Conservation (phyloP, 176 grass and related monocot genomes). For the Phoenix roebelenii region DNA sequence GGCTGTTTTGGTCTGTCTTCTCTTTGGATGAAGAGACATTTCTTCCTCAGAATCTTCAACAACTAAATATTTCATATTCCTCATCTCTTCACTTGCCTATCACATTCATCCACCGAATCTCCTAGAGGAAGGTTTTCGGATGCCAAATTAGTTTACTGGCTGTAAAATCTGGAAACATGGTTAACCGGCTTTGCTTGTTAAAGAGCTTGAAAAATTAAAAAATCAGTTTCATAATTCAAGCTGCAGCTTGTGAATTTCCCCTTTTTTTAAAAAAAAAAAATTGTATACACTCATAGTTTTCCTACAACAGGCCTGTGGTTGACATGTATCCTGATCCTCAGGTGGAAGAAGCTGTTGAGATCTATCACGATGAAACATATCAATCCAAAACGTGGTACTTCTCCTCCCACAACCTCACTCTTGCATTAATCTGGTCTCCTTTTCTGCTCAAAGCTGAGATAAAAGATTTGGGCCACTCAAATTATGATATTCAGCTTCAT, state of each 20-base stretch:
- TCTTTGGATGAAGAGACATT: background rate
- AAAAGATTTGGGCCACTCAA: too few species aligned
- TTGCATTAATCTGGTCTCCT: too few species aligned
- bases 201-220: background rate
- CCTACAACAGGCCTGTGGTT: background rate
- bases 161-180: background rate
- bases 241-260: too few species aligned
- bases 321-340: background rate
- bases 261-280: background rate
- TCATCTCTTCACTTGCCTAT: background rate
- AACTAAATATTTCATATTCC: background rate
- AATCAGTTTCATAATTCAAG: background rate
- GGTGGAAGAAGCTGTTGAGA: conserved; percentile 9
- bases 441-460: too few species aligned
- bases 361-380: conserved; percentile 11
- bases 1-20: background rate
- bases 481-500: too few species aligned
- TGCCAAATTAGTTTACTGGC: background rate
- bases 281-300: background rate
- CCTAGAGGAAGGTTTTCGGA: background rate
- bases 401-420: too few species aligned
- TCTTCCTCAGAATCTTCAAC: background rate
- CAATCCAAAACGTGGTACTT: conserved; percentile 11
- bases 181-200: background rate
- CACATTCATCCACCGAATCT: background rate